Evolutionary conservation across 2,329 filamentous ascomycete genomes (phyloP).

Genomic region (Sporothrix schenckii): DNA sequence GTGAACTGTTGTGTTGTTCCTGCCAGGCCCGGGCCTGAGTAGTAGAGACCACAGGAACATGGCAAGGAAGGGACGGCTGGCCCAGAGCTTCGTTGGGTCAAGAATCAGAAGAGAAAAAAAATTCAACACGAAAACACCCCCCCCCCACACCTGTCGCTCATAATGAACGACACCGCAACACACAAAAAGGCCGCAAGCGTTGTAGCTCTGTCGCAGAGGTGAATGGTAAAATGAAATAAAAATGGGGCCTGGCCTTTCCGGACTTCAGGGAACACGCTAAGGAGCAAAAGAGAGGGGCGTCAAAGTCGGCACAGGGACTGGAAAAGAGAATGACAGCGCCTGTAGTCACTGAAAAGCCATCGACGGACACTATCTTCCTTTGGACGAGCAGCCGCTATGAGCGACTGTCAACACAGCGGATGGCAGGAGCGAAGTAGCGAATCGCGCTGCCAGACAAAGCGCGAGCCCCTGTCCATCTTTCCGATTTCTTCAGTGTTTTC

Average conservation of each 20-base stretch:
- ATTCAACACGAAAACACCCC: background rate
- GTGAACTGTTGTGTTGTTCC: background rate
- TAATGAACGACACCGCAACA: background rate
- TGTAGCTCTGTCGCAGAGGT: constrained; percentile 30
- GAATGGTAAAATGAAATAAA: constrained; percentile 20
- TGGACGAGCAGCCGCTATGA: background rate
- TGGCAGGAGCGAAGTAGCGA: constrained; percentile 23
- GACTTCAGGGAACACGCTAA: constrained; percentile 18
- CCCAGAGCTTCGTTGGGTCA: background rate
- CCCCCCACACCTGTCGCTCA: constrained; percentile 16
- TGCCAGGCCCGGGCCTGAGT: constrained; percentile 22
- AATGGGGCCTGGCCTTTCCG: constrained; percentile 19
- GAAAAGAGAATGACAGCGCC: background rate
- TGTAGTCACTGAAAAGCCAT: background rate
- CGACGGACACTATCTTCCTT: background rate
- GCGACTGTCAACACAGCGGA: background rate
- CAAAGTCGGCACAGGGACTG: background rate
- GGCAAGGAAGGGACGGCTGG: background rate
- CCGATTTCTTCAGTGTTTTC: constrained; percentile 5
- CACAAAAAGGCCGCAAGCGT: constrained; percentile 28
- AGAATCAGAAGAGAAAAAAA: background rate
- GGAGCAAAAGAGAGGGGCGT: constrained; percentile 7
- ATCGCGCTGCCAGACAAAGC: constrained; percentile 7
- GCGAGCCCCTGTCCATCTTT: constrained; percentile 11
- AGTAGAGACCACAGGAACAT: background rate